Base-by-base conservation (phyloP, 2,329 filamentous ascomycete species). In the Penicillium sp. region DNA sequence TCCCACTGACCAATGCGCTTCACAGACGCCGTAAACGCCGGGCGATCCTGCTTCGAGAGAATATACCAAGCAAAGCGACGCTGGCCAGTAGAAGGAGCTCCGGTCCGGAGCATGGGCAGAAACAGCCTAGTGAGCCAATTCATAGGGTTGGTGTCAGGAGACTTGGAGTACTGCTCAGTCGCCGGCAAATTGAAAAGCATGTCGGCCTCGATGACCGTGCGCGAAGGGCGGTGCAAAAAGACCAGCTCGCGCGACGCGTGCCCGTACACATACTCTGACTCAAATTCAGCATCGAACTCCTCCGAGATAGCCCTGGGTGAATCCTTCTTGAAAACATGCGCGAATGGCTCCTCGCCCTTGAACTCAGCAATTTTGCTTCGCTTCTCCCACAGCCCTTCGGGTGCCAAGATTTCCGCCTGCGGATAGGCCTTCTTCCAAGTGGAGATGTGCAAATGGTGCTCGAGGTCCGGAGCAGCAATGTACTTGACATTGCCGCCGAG, bases 381-480 rank as follows among this genome's bases (percentile, higher is more conserved):
- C 76, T 96, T 95, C 73, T 92, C 90, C 21, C 84, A 85, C 1
- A 99, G 83, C 0, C 89, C 90, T 64, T 93, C 86, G 1, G 90
- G 88, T 1, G 86, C 93, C 64, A 97, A 82, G 44, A 99, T 80
- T 64, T 86, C 85, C 29, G 93, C 92, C 39, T 81, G 71, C 0
- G 93, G 92, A 70, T 84, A 97, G 24, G 84, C 88, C 45, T 82
- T 76, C 65, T 88, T 85, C 93, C 94, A 99, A 45, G 89, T 80
- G 0, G 88, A 87, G 49, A 99, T 71, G 77, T 94, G 95, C 70
- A 99, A 90, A 80, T 99, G 94, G 74, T 99, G 94, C 76, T 99
- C 91, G 47, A 89, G 81, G 71, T 99, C 94, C 1, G 88, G 84
- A 0, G 94, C 93, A 24, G 93, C 79, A 60, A 99, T 86, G 79